Percentiles rank a stretch among this genome's conserved stretches.
These are phyloP conservation scores for Diaporthe sp. DNA, from an alignment of 2,329 filamentous ascomycete genomes.

Conservation along the genomic window DNA sequence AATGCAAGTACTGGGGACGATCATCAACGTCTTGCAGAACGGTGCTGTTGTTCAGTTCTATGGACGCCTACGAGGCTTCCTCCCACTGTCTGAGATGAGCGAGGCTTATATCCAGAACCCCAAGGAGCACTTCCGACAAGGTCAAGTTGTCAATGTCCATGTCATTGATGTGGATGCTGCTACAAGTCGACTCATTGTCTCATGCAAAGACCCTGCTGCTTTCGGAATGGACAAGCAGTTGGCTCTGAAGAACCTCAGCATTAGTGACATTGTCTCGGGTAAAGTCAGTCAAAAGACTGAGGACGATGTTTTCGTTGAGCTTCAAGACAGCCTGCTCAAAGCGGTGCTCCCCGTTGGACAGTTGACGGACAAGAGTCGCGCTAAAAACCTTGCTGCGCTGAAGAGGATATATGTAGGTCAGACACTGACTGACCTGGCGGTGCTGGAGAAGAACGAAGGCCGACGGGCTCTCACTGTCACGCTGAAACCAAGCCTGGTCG, in stretches of 20 bases:
- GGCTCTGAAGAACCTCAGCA: constrained; percentile 79
- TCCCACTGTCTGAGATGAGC: constrained; percentile 97
- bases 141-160: constrained; percentile 92
- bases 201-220: constrained; percentile 89
- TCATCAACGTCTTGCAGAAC: constrained; percentile 82
- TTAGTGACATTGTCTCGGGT: constrained; percentile 82
- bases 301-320: constrained; percentile 82
- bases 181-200: constrained; percentile 82
- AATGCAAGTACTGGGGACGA: constrained; percentile 86
- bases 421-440: constrained; percentile 83
- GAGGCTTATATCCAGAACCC: constrained; percentile 95
- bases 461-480: constrained; percentile 83
- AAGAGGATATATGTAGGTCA: constrained; percentile 90
- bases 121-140: constrained; percentile 87
- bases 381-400: constrained; percentile 82
- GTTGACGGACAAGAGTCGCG: constrained; percentile 84
- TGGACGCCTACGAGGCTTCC: constrained; percentile 83
- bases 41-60: constrained; percentile 97
- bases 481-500: constrained; percentile 86
- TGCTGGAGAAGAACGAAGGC: constrained; percentile 87
- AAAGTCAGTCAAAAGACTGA: constrained; percentile 86
- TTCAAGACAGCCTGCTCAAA: constrained; percentile 80
- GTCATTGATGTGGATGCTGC: constrained; percentile 85
- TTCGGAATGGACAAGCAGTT: constrained; percentile 83
- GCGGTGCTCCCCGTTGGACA: constrained; percentile 84